Evolutionary conservation across 768 basidiomycete species (phyloP), one percentile per base, ranked within the genome.

Genomic region (Favolaschia claudopus): DNA sequence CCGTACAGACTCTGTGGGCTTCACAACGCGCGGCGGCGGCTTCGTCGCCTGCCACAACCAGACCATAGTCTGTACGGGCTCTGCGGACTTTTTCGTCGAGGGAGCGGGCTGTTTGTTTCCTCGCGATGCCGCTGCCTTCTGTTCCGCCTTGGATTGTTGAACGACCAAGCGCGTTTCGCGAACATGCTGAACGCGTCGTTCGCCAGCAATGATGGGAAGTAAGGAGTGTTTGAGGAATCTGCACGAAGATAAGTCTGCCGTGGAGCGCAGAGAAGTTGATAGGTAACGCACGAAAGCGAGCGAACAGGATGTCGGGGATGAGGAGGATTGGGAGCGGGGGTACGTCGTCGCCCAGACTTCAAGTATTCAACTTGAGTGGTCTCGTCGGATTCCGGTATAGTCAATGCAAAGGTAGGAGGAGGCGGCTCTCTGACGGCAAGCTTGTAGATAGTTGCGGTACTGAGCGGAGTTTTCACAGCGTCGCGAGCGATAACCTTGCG

Each of bases 171-270:
- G 63, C 49, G 28, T 48, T 22, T 64, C 63, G 44, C 55, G 58
- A 28, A 57, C 32, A 14, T 56, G 58, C 15, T 28, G 31, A 7
- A 60, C 48, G 15, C 3, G 19, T 19, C 25, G 48, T n/a, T 64
- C 63, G 49, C 58, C 54, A 22, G 37, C 20, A 29, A 64, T 60
- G 4, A 52, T 37, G 8, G 63, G 63, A 3, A 64, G 58, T 14
- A 64, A 32, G 15, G 22, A 34, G 55, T 60, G 63, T 46, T 64
- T 64, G 12, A 64, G 45, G 20, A 64, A 64, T 12, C 63, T 64
- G 27, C 7, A 33, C 4, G 17, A 25, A 17, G 7, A 31, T 25
- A 33, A 45, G 9, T 22, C 14, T 19, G 15, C 31, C 40, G 40
- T 24, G 24, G 20, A 12, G 20, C 25, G 24, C 15, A 10, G 9